Evolutionary conservation across 495 filamentous ascomycete species (phyloP).

Genomic region (Penicillium tannophilum): DNA sequence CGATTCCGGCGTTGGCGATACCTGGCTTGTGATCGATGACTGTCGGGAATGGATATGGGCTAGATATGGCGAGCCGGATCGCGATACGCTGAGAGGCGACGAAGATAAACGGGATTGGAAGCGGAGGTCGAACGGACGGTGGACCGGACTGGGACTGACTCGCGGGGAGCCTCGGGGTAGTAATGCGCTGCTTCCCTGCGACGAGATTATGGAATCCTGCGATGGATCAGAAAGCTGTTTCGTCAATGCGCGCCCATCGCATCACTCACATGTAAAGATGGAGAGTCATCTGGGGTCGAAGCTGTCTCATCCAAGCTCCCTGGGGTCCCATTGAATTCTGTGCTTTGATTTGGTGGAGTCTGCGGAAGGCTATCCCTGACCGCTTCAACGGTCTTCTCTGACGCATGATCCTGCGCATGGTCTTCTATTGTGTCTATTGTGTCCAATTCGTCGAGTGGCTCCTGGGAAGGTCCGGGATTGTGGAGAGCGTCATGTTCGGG

Average conservation of each 20-base stretch:
- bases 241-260: constrained; percentile 7
- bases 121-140: constrained; percentile 89
- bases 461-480: constrained; percentile 19
- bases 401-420: constrained; percentile 27
- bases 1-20: constrained; percentile 50
- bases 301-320: constrained; percentile 52
- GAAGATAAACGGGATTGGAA: constrained; percentile 85
- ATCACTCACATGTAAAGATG: constrained; percentile 75
- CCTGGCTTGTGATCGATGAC: constrained; percentile 64
- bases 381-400: constrained; percentile 21
- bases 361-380: constrained; percentile 20
- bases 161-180: constrained; percentile 51
- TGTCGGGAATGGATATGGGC: constrained; percentile 74
- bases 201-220: constrained; percentile 82
- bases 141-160: constrained; percentile 70
- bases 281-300: constrained; percentile 85
- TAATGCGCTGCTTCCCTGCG: constrained; percentile 65
- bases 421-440: constrained; percentile 31
- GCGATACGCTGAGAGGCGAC: constrained; percentile 58
- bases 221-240: constrained; percentile 27
- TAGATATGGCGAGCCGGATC: constrained; percentile 79
- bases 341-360: constrained; percentile 27
- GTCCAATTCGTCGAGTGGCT: constrained; percentile 24
- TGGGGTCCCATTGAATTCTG: constrained; percentile 20
- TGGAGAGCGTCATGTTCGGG: constrained; percentile 29